phyloP scores from a whole-genome alignment of 495 filamentous ascomycete species.

The Tuber borchii region DNA sequence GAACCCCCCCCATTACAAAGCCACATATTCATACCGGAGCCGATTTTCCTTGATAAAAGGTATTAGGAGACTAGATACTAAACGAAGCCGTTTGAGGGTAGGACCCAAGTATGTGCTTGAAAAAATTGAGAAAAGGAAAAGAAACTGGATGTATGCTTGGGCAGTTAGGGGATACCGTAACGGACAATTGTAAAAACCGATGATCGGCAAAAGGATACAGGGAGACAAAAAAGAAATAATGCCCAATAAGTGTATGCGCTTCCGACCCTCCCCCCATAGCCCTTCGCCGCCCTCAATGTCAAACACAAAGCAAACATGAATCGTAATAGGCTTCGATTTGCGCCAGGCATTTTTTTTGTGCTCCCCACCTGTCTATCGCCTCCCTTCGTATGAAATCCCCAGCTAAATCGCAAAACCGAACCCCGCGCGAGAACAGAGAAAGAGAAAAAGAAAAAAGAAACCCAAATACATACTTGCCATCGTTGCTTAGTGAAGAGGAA shows the following conservation, averaged over 20 bases:
- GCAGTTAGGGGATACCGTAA: constrained; percentile 4
- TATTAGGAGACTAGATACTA: not conserved
- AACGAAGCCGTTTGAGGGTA: not conserved
- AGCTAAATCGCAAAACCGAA: constrained; percentile 33
- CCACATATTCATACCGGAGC: not conserved
- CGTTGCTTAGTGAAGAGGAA: constrained; percentile 16
- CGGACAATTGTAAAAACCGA: constrained; percentile 7
- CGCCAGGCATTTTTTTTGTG: constrained; percentile 7
- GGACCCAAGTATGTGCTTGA: not conserved
- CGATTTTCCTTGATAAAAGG: not conserved
- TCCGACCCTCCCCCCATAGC: constrained; percentile 12
- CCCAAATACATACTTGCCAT: constrained; percentile 22
- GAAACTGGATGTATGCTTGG: constrained; percentile 3
- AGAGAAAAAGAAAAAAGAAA: constrained; percentile 37
- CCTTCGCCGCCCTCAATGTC: not conserved
- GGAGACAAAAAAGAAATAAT: constrained; percentile 16
- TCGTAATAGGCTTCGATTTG: constrained; percentile 16
- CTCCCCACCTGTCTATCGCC: constrained; percentile 1
- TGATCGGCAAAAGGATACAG: constrained; percentile 9
- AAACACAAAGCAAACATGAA: constrained; percentile 22
- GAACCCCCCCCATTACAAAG: not conserved
- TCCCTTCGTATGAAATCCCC: constrained; percentile 11
- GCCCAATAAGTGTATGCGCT: constrained; percentile 19
- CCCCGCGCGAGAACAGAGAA: constrained; percentile 19
- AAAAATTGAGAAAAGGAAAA: constrained; percentile 9